These are phyloP conservation scores for Suillus plorans DNA, from an alignment of 768 basidiomycete genomes.

Conservation along the genomic window DNA sequence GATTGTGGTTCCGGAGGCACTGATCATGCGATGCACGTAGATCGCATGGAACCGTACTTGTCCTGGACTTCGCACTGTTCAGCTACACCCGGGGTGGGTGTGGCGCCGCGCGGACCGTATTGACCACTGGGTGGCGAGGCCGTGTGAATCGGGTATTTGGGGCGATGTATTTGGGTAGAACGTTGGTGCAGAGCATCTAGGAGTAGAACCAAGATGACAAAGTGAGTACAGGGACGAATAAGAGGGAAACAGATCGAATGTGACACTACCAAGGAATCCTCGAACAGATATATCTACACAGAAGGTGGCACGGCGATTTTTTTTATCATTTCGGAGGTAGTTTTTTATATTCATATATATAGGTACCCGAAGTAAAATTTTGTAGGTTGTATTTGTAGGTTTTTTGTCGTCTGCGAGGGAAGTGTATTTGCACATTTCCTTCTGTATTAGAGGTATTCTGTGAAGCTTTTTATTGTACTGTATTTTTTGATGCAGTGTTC, in stretches of 20 bases:
- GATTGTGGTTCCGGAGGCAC: not conserved
- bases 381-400: not conserved
- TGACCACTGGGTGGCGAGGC: not conserved
- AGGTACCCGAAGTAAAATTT: not conserved
- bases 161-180: not conserved
- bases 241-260: not conserved
- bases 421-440: not conserved
- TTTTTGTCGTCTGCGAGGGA: not conserved
- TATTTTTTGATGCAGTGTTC: not conserved
- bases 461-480: not conserved
- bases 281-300: not conserved
- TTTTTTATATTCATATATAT: not conserved
- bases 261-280: not conserved
- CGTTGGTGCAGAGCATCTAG: not conserved
- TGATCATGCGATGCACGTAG: conserved; percentile 20
- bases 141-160: not conserved
- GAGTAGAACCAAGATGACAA: not conserved
- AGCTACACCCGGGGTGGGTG: conserved; percentile 38
- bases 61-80: conserved; percentile 38
- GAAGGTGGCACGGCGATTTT: no score
- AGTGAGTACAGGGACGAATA: not conserved
- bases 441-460: not conserved
- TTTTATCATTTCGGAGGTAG: not conserved
- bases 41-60: conserved; percentile 46
- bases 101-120: conserved; percentile 34